phyloP scores from a whole-genome alignment of 805 yeast genomes.

The Yamadazyma philogaea region DNA sequence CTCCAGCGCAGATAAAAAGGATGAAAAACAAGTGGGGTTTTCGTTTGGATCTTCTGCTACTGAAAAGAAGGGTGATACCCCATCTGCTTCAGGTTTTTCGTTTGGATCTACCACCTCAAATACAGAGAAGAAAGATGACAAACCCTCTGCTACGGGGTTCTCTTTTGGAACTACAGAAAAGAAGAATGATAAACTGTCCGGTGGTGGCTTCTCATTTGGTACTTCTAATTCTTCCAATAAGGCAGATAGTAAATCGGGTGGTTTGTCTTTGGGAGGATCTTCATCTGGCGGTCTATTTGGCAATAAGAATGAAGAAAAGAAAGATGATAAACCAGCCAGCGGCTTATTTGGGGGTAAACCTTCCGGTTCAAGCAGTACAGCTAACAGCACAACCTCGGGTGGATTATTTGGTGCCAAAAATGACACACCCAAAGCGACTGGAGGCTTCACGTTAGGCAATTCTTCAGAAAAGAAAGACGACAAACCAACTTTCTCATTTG shows the following conservation, averaged over 20 bases:
- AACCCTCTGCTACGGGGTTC: slow-evolving; percentile 17
- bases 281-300: slow-evolving; percentile 13
- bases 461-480: slow-evolving; percentile 19
- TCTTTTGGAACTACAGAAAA: slow-evolving; percentile 14
- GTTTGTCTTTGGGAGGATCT: slow-evolving; percentile 10
- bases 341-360: too few species aligned
- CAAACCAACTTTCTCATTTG: slow-evolving; percentile 20
- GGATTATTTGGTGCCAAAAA: slow-evolving; percentile 16
- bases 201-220: slow-evolving; percentile 17
- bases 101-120: slow-evolving; percentile 6
- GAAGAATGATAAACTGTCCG: slow-evolving; percentile 19
- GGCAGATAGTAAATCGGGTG: slow-evolving; percentile 6
- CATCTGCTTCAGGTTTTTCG: neutral
- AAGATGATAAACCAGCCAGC: slow-evolving; percentile 18
- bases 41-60: slow-evolving; percentile 1
- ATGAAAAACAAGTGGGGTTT: slow-evolving; percentile 19
- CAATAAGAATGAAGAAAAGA: slow-evolving; percentile 17
- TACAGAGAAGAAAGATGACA: slow-evolving; percentile 19
- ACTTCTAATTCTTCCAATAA: slow-evolving; percentile 11
- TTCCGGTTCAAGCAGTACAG: neutral
- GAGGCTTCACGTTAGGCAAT: slow-evolving; percentile 6
- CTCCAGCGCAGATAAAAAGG: neutral
- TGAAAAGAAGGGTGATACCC: slow-evolving; percentile 20
- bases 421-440: slow-evolving; percentile 15
- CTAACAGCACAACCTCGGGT: slow-evolving; percentile 4